phyloP scores from a whole-genome alignment of 2,329 filamentous ascomycete genomes.

The Leptographium lundbergii region DNA sequence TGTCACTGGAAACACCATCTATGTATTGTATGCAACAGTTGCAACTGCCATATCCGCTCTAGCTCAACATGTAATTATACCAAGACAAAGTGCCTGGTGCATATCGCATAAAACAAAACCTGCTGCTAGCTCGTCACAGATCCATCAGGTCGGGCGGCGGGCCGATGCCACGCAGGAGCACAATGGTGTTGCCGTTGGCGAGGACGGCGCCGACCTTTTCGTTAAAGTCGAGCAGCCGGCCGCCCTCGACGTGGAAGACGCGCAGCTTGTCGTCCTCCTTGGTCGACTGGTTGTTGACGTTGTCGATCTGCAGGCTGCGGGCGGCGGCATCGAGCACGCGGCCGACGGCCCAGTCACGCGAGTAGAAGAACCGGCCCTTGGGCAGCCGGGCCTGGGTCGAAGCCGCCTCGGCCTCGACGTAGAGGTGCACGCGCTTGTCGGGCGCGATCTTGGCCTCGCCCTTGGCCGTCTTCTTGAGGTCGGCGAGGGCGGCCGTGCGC shows the following conservation, averaged over 20 bases:
- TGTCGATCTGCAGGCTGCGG: constrained; percentile 63
- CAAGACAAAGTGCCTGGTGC: not conserved
- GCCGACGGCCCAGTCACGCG: constrained; percentile 80
- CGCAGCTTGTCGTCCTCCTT: constrained; percentile 69
- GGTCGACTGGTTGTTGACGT: constrained; percentile 67
- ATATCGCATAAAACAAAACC: too few relatives aligned
- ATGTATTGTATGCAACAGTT: not conserved
- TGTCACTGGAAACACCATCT: not conserved
- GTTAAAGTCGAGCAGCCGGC: constrained; percentile 71
- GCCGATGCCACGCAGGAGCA: constrained; percentile 74
- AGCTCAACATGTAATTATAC: not conserved
- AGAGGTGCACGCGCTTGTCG: constrained; percentile 82
- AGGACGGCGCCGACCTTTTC: constrained; percentile 69
- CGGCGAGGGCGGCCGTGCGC: constrained; percentile 56
- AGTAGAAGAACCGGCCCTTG: constrained; percentile 69
- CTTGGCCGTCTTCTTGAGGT: constrained; percentile 76
- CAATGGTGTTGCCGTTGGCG: constrained; percentile 77
- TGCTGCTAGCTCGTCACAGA: constrained; percentile 16
- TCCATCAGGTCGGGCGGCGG: constrained; percentile 64
- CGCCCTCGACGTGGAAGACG: constrained; percentile 88
- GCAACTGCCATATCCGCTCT: not conserved
- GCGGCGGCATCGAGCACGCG: constrained; percentile 69
- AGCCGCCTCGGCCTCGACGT: constrained; percentile 80
- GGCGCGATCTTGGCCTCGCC: constrained; percentile 69
- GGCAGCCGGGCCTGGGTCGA: constrained; percentile 76